Base-by-base conservation (phyloP, 2,329 filamentous ascomycete genomes). In the Penicillium hordei region DNA sequence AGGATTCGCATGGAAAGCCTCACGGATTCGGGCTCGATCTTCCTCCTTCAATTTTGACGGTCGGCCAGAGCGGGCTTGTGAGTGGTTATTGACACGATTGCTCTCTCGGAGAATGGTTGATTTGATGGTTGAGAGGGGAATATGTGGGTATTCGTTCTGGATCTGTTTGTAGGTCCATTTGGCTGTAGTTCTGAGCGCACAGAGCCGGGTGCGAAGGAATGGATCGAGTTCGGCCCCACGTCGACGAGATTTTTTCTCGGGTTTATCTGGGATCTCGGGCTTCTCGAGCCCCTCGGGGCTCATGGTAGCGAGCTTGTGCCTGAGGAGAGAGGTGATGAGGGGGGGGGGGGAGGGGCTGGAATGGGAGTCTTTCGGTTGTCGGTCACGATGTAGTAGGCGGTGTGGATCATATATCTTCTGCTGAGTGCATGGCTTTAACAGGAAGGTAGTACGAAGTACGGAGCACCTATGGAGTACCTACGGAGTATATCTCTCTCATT, bases 181-280 rank as follows among this genome's bases (percentile, higher is more conserved):
- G 42, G 58, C 58, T 13, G 58, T 60, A 29, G 56, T 46, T 21
- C 50, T 36, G 34, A 60, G 52, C 43, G 50, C 58, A 39, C 53
- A 57, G 23, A 60, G 31, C 48, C 52, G 40, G 33, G 55, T 60
- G 15, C 54, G 58, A 31, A 60, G 48, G 21, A 39, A 60, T 9
- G 58, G 58, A 40, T 60, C 58, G 8, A 60, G 58, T 51, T 60
- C 58, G 12, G 50, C 50, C 50, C 50, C 50, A 36, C 50, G 50
- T 34, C 50, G 50, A 23, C 39, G 50, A 34, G 50, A 45, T 36
- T 21, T 45, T 45, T 52, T 52, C 50, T 52, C 50, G 12, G 39
- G 17, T n/a, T 45, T 34, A 17, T 52, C 29, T 23, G 50, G 39
- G 5, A 12, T 52, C 13, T 33, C 27, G 3, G 39, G 29, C 39